Evolutionary conservation across 1,284 basidiomycete species (phyloP).

Genomic region (Cryptococcus depauperatus): DNA sequence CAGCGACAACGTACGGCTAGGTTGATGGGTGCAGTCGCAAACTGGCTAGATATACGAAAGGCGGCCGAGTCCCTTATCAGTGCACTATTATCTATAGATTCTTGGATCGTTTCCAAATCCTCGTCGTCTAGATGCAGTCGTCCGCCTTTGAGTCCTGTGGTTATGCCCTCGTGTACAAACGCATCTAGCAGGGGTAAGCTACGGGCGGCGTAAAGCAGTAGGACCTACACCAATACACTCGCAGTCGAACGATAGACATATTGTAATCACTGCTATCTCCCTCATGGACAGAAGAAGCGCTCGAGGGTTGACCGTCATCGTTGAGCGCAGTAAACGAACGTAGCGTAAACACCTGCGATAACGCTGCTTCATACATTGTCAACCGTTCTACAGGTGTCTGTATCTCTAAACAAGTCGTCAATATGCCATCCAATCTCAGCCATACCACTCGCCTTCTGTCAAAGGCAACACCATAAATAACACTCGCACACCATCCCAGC

Average conservation of each 20-base stretch:
- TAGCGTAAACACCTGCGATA: conserved; percentile 61
- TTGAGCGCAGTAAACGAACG: conserved; percentile 54
- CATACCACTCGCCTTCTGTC: conserved; percentile 58
- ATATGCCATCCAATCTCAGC: background rate
- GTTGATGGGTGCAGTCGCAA: conserved; percentile 59
- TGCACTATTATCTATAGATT: conserved; percentile 51
- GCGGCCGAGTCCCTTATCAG: conserved; percentile 36
- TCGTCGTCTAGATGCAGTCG: conserved; percentile 59
- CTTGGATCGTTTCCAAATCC: conserved; percentile 61
- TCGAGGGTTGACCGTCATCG: conserved; percentile 49
- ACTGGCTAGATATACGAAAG: conserved; percentile 41
- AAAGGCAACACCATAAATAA: conserved; percentile 69
- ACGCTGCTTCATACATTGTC: conserved; percentile 56
- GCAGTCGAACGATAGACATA: conserved; percentile 52
- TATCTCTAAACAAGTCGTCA: conserved; percentile 39
- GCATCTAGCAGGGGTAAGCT: conserved; percentile 41
- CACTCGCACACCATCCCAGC: conserved; percentile 74
- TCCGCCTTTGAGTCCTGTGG: conserved; percentile 67
- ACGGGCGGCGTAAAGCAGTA: background rate
- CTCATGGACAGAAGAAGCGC: conserved; percentile 17
- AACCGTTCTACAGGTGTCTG: conserved; percentile 52
- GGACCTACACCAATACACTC: conserved; percentile 65
- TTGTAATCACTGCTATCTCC: conserved; percentile 34
- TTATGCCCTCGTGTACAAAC: conserved; percentile 68
- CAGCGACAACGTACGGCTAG: conserved; percentile 47